A percentile compares a stretch with the other conserved stretches of the same genome.
Conservation (phyloP, 208 protist species). For the Crithidia bombi region DNA sequence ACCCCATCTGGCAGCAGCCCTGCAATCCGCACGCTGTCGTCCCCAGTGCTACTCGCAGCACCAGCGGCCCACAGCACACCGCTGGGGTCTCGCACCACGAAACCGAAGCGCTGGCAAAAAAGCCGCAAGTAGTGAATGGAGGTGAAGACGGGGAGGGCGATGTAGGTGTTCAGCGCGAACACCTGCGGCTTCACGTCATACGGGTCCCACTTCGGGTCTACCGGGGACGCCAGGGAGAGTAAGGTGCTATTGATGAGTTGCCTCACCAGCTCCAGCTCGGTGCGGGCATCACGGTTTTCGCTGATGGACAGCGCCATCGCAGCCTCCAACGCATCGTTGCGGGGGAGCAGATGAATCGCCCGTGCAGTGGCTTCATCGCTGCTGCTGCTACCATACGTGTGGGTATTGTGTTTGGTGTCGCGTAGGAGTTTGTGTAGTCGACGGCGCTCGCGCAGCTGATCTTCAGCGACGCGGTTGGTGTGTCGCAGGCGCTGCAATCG, state of each 20-base stretch:
- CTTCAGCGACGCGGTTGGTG: slow-evolving; percentile 29
- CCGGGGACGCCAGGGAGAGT: slow-evolving; percentile 84
- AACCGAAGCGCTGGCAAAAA: slow-evolving; percentile 76
- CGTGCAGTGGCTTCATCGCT: neutral
- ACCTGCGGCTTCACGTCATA: slow-evolving; percentile 90
- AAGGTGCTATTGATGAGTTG: slow-evolving; percentile 74
- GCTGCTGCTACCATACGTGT: neutral
- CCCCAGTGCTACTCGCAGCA: slow-evolving; percentile 14
- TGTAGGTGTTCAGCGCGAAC: slow-evolving; percentile 84
- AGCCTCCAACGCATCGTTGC: slow-evolving; percentile 72
- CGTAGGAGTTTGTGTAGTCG: slow-evolving; percentile 32
- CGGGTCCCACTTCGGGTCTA: slow-evolving; percentile 72
- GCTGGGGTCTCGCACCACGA: slow-evolving; percentile 77
- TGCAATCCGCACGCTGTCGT: neutral
- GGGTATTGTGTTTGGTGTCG: neutral
- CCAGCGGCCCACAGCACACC: slow-evolving; percentile 75
- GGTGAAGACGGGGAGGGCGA: slow-evolving; percentile 90
- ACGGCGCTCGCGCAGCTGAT: slow-evolving; percentile 39
- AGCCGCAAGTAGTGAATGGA: slow-evolving; percentile 70
- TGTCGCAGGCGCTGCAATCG: slow-evolving; percentile 35
- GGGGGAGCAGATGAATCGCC: slow-evolving; percentile 54
- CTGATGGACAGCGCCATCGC: slow-evolving; percentile 78
- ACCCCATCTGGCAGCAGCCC: slow-evolving; percentile 51
- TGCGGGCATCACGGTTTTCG: slow-evolving; percentile 76
- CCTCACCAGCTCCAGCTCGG: slow-evolving; percentile 83